These are phyloP conservation scores for Arachis hypogaea DNA, from an alignment of 306 rosid species.

Conservation along the genomic window DNA sequence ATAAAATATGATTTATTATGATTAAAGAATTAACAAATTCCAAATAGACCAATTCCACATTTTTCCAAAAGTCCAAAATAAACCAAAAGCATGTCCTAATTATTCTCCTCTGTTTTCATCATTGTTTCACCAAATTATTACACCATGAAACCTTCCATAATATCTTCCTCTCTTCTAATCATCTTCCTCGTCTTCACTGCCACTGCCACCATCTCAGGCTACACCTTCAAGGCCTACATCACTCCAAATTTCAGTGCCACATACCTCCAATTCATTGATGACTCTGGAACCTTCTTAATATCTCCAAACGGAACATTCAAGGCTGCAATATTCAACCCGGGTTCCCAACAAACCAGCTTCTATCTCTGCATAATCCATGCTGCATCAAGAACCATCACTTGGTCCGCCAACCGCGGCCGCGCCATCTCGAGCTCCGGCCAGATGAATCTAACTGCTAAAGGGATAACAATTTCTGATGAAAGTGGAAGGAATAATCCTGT, in stretches of 20 bases:
- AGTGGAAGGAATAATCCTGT: conserved; percentile 37
- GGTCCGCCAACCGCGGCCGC: conserved; percentile 76
- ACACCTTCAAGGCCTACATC: conserved; percentile 50
- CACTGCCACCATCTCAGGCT: conserved; percentile 47
- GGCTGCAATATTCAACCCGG: conserved; percentile 67
- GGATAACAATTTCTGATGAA: conserved; percentile 52
- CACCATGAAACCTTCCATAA: conserved; percentile 58
- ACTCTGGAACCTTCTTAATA: conserved; percentile 62
- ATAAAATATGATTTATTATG: no score
- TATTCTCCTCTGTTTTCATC: not conserved
- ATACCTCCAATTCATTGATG: conserved; percentile 49
- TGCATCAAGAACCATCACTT: conserved; percentile 65
- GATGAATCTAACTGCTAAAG: conserved; percentile 56
- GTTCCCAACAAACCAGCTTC: conserved; percentile 51
- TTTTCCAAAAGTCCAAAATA: conserved; percentile 26
- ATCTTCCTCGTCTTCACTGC: conserved; percentile 43
- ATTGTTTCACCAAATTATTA: conserved; percentile 42
- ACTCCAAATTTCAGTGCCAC: conserved; percentile 65
- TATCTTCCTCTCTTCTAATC: conserved; percentile 22
- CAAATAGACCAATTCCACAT: conserved; percentile 42
- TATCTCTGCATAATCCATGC: conserved; percentile 75
- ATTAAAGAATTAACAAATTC: not conserved
- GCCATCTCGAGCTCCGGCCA: conserved; percentile 63
- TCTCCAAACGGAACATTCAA: conserved; percentile 66
- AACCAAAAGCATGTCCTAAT: conserved; percentile 36